Conservation (phyloP, 106 monocot genomes). For the Acorus calamus region DNA sequence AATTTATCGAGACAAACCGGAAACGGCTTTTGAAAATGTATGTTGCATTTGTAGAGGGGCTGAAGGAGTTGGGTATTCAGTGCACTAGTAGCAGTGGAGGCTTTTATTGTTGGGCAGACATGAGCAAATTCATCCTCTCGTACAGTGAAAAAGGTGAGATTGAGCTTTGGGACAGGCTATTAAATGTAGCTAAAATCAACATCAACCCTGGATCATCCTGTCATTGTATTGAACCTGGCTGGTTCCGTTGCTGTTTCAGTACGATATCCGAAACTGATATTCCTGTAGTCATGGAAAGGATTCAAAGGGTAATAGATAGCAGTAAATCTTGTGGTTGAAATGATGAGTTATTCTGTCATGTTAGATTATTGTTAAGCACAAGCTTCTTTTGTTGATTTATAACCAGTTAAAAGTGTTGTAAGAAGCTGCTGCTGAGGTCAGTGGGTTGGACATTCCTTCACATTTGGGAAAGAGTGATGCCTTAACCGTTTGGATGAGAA, state of each 20-base stretch:
- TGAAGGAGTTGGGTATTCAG: conserved; percentile 64
- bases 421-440: no score
- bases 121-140: conserved; percentile 64
- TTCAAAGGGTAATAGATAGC: conserved; percentile 37
- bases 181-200: conserved; percentile 68
- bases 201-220: conserved; percentile 72
- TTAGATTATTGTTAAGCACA: no score
- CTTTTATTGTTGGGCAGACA: conserved; percentile 91
- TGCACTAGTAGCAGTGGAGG: conserved; percentile 61
- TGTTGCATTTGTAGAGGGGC: conserved; percentile 48
- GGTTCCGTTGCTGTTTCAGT: conserved; percentile 83
- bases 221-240: conserved; percentile 95
- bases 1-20: conserved; percentile 44
- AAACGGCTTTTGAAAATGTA: conserved; percentile 49
- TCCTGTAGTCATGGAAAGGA: conserved; percentile 75
- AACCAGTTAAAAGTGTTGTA: no score
- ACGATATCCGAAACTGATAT: conserved; percentile 60
- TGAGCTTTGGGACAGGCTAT: conserved; percentile 72
- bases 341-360: no score
- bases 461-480: no score
- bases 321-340: conserved; percentile 5
- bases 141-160: conserved; percentile 90
- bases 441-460: no score
- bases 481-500: no score
- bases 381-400: no score